phyloP scores from a whole-genome alignment of 371 early-diverging fungal species.

The Zychaea mexicana region DNA sequence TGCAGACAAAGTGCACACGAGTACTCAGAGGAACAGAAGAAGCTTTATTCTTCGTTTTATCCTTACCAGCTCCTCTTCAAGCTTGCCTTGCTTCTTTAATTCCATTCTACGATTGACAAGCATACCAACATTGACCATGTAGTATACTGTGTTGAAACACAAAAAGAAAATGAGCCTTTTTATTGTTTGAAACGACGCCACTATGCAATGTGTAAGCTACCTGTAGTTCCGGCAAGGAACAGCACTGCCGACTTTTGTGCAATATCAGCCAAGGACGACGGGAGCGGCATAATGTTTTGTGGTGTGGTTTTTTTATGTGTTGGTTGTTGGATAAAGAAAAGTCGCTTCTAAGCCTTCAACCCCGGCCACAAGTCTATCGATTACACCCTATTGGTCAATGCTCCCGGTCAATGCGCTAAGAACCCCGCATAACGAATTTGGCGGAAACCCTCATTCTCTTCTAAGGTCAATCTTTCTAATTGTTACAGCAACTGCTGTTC shows the following conservation, averaged over 20 bases:
- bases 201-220: conserved; percentile 13
- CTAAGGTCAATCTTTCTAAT: no score
- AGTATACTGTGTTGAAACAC: conserved; percentile 60
- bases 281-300: conserved; percentile 29
- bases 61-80: conserved; percentile 52
- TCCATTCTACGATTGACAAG: conserved; percentile 61
- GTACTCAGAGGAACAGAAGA: not conserved
- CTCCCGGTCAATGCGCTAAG: no score
- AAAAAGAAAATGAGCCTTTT: not conserved
- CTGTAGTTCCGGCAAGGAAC: conserved; percentile 49
- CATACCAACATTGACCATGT: conserved; percentile 78
- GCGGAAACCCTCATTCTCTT: no score
- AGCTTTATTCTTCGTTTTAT: not conserved
- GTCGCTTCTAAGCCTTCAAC: no score
- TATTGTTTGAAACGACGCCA: not conserved
- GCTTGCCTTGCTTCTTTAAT: conserved; percentile 47
- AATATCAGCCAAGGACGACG: conserved; percentile 46
- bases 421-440: no score
- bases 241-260: conserved; percentile 53
- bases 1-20: not conserved
- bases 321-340: not conserved
- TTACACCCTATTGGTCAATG: no score
- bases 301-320: not conserved
- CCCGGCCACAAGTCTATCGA: no score
- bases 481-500: no score